These are phyloP conservation scores for Nicotiana rustica DNA, from an alignment of 305 asterid species.

Conservation along the genomic window DNA sequence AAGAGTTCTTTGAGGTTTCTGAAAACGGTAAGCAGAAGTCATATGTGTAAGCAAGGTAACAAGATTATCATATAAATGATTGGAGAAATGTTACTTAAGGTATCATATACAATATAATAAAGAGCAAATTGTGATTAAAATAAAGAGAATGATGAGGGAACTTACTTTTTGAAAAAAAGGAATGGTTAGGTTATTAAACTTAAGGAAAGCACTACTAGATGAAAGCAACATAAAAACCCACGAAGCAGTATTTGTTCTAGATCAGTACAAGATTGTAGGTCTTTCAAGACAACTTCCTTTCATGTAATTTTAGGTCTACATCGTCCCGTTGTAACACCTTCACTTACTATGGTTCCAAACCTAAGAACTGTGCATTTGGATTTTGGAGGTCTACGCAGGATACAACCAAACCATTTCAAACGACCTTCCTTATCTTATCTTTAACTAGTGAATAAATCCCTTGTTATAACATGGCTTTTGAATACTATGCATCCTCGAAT, in stretches of 20 bases:
- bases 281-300: too few relatives aligned
- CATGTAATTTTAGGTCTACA: too few relatives aligned
- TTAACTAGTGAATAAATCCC: too few relatives aligned
- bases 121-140: not conserved
- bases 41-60: slow-evolving; percentile 35
- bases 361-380: too few relatives aligned
- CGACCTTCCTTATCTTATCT: too few relatives aligned
- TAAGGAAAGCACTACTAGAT: slow-evolving; percentile 13
- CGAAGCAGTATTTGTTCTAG: not conserved
- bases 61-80: slow-evolving; percentile 28
- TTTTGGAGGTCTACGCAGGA: too few relatives aligned
- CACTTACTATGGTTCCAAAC: too few relatives aligned
- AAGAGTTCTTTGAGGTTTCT: slow-evolving; percentile 93
- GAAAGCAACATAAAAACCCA: slow-evolving; percentile 27
- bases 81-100: slow-evolving; percentile 24
- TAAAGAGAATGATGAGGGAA: not conserved
- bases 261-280: not conserved
- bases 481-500: too few relatives aligned
- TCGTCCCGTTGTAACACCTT: too few relatives aligned
- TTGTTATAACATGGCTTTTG: too few relatives aligned
- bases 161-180: not conserved
- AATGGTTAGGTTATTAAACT: not conserved
- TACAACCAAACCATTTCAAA: too few relatives aligned
- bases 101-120: not conserved
- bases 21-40: slow-evolving; percentile 49